These are phyloP conservation scores for Hypocreales sp. DNA, from an alignment of 2,329 filamentous ascomycete species.

Conservation along the genomic window DNA sequence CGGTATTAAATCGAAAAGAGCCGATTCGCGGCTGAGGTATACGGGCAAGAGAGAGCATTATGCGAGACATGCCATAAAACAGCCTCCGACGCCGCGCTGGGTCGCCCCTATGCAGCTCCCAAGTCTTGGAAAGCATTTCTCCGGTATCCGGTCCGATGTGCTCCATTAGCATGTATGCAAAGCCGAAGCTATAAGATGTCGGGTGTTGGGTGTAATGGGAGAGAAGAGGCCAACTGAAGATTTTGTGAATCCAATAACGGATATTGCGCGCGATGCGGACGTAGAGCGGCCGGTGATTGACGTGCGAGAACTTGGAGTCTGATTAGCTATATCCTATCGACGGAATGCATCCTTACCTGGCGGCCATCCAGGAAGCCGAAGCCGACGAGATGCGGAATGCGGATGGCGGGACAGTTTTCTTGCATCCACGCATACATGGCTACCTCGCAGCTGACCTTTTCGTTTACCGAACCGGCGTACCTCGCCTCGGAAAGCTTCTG, in stretches of 20 bases:
- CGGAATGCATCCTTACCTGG: constrained; percentile 5
- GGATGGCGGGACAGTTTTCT: constrained; percentile 12
- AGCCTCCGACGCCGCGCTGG: constrained; percentile 3
- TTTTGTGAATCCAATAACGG: constrained; percentile 2
- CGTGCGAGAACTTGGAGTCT: constrained; percentile 5
- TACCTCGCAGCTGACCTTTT: constrained; percentile 17
- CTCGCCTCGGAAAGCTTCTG: constrained; percentile 6
- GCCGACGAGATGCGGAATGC: constrained; percentile 9
- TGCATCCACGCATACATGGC: constrained; percentile 17
- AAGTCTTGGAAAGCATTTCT: constrained; percentile 9
- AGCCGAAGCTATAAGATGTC: constrained; percentile 1
- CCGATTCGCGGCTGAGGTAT: constrained; percentile 8
- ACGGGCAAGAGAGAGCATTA: constrained; percentile 8
- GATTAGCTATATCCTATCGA: too few species aligned
- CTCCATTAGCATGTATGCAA: constrained; percentile 9
- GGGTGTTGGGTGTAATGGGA: constrained; percentile 5
- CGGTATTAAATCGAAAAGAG: constrained; percentile 8
- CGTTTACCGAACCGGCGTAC: constrained; percentile 13
- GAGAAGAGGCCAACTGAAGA: constrained; percentile 5
- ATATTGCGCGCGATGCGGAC: constrained; percentile 1
- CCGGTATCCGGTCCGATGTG: constrained; percentile 7
- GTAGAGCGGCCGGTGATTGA: constrained; percentile 3
- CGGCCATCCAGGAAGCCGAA: constrained; percentile 6
- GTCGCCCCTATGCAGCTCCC: constrained; percentile 5
- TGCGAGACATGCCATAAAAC: constrained; percentile 7